phyloP scores from a whole-genome alignment of 495 filamentous ascomycete species.

The Cryomyces antarcticus region DNA sequence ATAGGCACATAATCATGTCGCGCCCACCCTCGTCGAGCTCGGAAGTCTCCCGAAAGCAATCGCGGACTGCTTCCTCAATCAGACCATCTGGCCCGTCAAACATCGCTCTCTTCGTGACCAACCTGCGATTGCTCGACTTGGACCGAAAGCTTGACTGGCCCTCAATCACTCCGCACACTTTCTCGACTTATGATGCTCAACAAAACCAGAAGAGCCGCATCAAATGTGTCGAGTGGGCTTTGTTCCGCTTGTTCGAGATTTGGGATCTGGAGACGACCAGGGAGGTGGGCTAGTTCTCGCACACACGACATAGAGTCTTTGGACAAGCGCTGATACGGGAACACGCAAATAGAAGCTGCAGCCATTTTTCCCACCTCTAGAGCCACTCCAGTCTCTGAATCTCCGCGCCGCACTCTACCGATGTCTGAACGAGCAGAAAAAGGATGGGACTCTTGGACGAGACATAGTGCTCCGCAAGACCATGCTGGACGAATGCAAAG shows the following conservation, averaged over 20 bases:
- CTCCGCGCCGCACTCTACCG: slow-evolving; percentile 70
- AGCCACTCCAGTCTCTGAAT: slow-evolving; percentile 73
- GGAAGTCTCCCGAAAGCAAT: neutral
- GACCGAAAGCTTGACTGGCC: slow-evolving; percentile 64
- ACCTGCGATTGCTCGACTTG: slow-evolving; percentile 58
- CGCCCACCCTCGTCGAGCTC: neutral
- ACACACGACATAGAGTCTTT: no score
- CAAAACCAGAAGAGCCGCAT: slow-evolving; percentile 63
- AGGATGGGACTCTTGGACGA: slow-evolving; percentile 58
- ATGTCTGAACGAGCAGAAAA: slow-evolving; percentile 60
- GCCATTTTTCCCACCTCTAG: slow-evolving; percentile 73
- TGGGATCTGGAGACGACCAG: slow-evolving; percentile 58
- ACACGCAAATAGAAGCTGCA: slow-evolving; percentile 46
- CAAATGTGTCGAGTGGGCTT: slow-evolving; percentile 60
- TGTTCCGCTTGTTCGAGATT: slow-evolving; percentile 62
- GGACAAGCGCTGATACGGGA: neutral
- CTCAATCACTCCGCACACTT: slow-evolving; percentile 36
- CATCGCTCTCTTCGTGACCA: slow-evolving; percentile 53
- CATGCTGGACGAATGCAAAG: slow-evolving; percentile 69
- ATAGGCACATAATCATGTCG: neutral
- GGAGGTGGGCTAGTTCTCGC: slow-evolving; percentile 28
- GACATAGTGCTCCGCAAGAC: slow-evolving; percentile 66
- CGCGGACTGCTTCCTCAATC: neutral
- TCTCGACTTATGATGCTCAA: slow-evolving; percentile 42
- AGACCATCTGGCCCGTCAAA: slow-evolving; percentile 24